Evolutionary conservation across 805 yeast species (phyloP), one percentile per base, ranked within the genome.

Genomic region (Ogataea zsoltii): DNA sequence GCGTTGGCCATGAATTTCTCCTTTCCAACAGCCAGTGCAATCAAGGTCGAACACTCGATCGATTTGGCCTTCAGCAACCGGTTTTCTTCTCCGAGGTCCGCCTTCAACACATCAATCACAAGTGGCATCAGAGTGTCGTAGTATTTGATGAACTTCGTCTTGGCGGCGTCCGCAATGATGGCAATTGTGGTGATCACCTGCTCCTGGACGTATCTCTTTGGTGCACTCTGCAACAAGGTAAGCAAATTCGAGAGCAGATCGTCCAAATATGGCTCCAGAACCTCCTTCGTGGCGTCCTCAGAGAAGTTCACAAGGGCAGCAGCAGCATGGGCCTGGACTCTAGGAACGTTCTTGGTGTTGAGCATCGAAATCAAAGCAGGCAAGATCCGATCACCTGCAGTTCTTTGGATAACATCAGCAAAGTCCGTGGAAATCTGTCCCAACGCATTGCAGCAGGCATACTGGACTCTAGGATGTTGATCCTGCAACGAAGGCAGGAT

Each of bases 281-380:
- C 80, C 50, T 87, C 96, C 60, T 88, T 86, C 5, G 88, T 71
- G 2, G 98, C 96, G 52, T 86, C 89, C 67, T 94, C 99, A 33
- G 92, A 81, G 64, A 94, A 94, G 65, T 94, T 94, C 37, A 94
- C 98, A 58, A 92, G 74, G 0, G 99, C 99, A 42, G 99, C 99
- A 34, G 99, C 97, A 14, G 97, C 98, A 62, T 94, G 99, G 0
- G 97, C 88, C 70, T 92, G 98, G 18, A 94, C 99, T 60, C 98
- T 76, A 41, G 95, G 92, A 46, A 85, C 91, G 39, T 89, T 80
- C 51, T 77, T 77, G 50, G 76, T 74, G 2, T 84, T 82, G 42
- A 94, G 76, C 72, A 80, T 88, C 11, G 95, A 82, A 44, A 94
- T 87, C 53, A 94, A 75, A 2, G 95, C 94, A 6, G 98, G 98